Conservation (phyloP, 495 filamentous ascomycete genomes). For the Amphirosellinia nigrospora region DNA sequence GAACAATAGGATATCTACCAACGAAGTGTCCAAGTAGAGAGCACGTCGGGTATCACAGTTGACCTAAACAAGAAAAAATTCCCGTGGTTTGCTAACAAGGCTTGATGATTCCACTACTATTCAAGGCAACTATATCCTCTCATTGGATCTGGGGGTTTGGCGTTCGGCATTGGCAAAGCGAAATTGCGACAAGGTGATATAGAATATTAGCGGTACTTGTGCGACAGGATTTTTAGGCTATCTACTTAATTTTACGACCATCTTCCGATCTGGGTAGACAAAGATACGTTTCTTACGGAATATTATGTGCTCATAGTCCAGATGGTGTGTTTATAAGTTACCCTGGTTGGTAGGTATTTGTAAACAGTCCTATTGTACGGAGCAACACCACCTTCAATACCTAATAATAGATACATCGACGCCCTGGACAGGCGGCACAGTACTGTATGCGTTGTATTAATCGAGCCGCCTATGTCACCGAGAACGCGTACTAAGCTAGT, state of each 20-base stretch:
- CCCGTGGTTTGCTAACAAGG: conserved; percentile 60
- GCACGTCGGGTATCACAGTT: conserved; percentile 40
- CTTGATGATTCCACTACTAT: conserved; percentile 17
- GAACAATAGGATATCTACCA: conserved; percentile 63
- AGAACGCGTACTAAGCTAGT: neutral
- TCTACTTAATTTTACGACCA: conserved; percentile 15
- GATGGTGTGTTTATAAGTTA: neutral
- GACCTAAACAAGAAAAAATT: conserved; percentile 61
- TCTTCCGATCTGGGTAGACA: neutral
- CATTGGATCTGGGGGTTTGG: conserved; percentile 10
- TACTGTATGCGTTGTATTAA: conserved; percentile 2
- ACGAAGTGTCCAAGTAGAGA: conserved; percentile 62
- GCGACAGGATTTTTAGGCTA: conserved; percentile 15
- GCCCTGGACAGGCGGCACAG: neutral
- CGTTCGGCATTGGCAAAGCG: conserved; percentile 24
- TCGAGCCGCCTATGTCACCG: neutral
- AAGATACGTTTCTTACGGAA: neutral
- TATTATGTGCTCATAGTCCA: neutral
- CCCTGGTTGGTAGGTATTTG: neutral
- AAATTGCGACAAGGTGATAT: conserved; percentile 8
- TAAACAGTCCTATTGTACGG: neutral
- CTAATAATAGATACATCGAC: neutral
- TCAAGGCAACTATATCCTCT: neutral
- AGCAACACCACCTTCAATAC: no score
- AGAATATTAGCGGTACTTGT: conserved; percentile 19